Evolutionary conservation across 352 stramenopile genomes (phyloP).

Genomic region (Aphanomyces euteiches): DNA sequence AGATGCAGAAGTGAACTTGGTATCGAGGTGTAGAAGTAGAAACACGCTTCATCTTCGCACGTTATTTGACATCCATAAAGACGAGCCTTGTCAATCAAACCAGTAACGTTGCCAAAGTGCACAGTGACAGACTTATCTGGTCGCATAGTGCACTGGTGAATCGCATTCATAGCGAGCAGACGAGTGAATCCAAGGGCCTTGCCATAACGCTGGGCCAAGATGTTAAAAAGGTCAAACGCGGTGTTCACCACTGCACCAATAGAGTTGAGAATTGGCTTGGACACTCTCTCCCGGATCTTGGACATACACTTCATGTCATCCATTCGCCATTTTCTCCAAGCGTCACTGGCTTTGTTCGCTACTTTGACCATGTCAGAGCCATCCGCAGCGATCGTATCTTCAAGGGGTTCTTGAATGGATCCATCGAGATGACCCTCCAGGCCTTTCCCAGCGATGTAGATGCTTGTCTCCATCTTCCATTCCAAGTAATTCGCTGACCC

Average conservation of each 20-base stretch:
- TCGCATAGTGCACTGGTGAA: constrained; percentile 5
- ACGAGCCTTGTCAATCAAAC: background rate
- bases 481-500: constrained; percentile 1
- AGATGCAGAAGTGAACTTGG: constrained; percentile 6
- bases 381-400: background rate
- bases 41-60: constrained; percentile 14
- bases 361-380: background rate
- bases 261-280: background rate
- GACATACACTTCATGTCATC: constrained; percentile 12
- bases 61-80: constrained; percentile 5
- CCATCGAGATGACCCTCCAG: constrained; percentile 12
- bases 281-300: constrained; percentile 1
- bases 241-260: constrained; percentile 2
- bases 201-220: background rate
- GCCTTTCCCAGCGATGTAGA: constrained; percentile 15
- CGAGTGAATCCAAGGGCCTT: background rate
- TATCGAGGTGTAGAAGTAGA: background rate
- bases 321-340: background rate
- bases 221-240: background rate
- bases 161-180: background rate
- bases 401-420: background rate
- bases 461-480: constrained; percentile 2
- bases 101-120: constrained; percentile 1
- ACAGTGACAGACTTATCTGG: constrained; percentile 4
- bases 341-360: background rate